phyloP scores from a whole-genome alignment of 2,329 filamentous ascomycete species.

The Sporothrix dimorphospora region DNA sequence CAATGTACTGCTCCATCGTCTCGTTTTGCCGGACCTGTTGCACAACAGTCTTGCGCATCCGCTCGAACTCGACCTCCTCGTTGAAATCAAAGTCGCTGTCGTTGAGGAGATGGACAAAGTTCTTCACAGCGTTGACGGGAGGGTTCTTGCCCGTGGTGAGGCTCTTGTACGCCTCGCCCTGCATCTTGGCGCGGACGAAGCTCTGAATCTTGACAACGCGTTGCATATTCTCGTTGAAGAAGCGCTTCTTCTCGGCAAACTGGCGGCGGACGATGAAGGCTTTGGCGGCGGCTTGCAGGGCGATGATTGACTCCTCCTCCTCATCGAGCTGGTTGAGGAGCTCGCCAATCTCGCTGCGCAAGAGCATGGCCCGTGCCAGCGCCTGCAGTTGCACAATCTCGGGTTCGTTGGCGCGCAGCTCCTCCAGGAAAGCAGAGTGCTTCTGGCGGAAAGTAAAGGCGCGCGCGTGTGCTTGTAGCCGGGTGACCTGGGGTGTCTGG shows the following conservation, averaged over 20 bases:
- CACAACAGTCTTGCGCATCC: slow-evolving; percentile 91
- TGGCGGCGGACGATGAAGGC: slow-evolving; percentile 72
- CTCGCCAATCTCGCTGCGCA: slow-evolving; percentile 72
- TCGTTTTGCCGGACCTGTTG: slow-evolving; percentile 98
- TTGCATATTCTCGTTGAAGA: slow-evolving; percentile 96
- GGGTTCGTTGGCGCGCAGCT: slow-evolving; percentile 69
- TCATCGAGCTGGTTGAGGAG: slow-evolving; percentile 78
- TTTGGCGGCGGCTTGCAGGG: slow-evolving; percentile 73
- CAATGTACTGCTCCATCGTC: slow-evolving; percentile 95
- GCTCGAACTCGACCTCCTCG: slow-evolving; percentile 95
- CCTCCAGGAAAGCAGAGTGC: slow-evolving; percentile 65
- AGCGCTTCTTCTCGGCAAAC: slow-evolving; percentile 83
- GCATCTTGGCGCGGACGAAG: slow-evolving; percentile 90
- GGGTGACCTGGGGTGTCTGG: slow-evolving; percentile 59
- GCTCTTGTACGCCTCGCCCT: slow-evolving; percentile 97
- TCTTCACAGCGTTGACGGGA: slow-evolving; percentile 94
- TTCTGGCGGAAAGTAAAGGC: slow-evolving; percentile 66
- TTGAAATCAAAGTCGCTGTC: slow-evolving; percentile 99
- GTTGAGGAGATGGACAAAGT: slow-evolving; percentile 95
- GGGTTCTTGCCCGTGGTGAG: slow-evolving; percentile 95
- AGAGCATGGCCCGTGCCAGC: slow-evolving; percentile 75
- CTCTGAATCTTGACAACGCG: slow-evolving; percentile 99
- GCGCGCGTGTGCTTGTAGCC: slow-evolving; percentile 68
- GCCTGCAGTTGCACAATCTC: slow-evolving; percentile 74
- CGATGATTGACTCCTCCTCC: slow-evolving; percentile 75